Evolutionary conservation across 257 asterid genomes (phyloP), one percentile per base, ranked within the genome.

Genomic region (Leonotis leonurus): DNA sequence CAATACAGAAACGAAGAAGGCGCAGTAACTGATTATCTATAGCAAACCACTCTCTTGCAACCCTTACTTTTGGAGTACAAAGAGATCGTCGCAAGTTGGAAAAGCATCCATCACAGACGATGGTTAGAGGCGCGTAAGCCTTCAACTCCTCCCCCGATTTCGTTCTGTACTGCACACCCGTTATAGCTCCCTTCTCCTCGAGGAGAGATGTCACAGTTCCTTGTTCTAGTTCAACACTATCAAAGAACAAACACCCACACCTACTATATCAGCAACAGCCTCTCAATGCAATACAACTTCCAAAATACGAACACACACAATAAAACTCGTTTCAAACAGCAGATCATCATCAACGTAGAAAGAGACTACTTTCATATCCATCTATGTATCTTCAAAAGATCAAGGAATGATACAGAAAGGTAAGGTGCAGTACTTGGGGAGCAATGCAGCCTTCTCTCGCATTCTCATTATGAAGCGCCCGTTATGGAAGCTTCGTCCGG

Each of bases 401-500:
- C 2, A 51, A 9, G 40, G 3, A 36, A 13, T 21, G 18, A 18
- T 8, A 39, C 12, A 11, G 50, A 57, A 35, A 17, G 69, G 35
- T 18, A 35, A 52, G 39, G 18, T 6, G 46, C n/a, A 20, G 43
- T 88, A 91, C 98, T 86, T 88, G 64, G 95, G 92, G 54, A 91
- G 89, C 60, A 84, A 63, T 50, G 96, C 81, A 72, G 95, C 96
- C 76, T 88, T 91, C 54, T 82, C 83, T 16, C 96, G 85, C 96
- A 91, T 84, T 63, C 88, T 82, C 68, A 78, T 95, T 10, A 91
- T 84, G 81, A 91, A 91, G 9, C 98, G 88, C 3, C 96, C 96
- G 59, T 91, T 86, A 49, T 88, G 98, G 69, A 91, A 91, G 85
- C 98, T 88, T 76, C 96, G 83, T 9, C 98, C 96, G 0, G 98